A percentile compares a stretch with the other conserved stretches of the same genome.
Conservation (phyloP, 129 eudicot genomes). For the Chrysanthemum makinoi region DNA sequence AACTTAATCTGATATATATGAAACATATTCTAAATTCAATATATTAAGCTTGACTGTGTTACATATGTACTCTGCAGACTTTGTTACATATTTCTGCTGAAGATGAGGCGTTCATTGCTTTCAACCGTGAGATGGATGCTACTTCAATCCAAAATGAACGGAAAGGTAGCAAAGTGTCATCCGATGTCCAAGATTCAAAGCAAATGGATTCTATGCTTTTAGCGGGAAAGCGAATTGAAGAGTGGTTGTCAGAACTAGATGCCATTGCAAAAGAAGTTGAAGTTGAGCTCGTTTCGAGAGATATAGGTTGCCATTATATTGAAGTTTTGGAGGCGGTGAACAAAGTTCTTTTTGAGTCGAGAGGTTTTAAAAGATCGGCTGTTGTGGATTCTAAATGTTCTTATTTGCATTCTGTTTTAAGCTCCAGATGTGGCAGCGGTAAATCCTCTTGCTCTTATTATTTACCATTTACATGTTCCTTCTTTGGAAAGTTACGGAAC, state of each 20-base stretch:
- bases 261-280: slow-evolving; percentile 80
- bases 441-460: slow-evolving; percentile 21
- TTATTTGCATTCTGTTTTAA: slow-evolving; percentile 77
- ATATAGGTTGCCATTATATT: slow-evolving; percentile 79
- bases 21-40: not conserved
- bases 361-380: slow-evolving; percentile 73
- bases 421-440: slow-evolving; percentile 78
- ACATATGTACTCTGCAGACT: slow-evolving; percentile 40
- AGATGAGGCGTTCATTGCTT: slow-evolving; percentile 75
- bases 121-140: slow-evolving; percentile 71
- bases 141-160: slow-evolving; percentile 56
- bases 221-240: slow-evolving; percentile 60
- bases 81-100: slow-evolving; percentile 75
- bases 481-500: not conserved
- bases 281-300: slow-evolving; percentile 74
- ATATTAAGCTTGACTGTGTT: not conserved
- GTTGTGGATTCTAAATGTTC: slow-evolving; percentile 79
- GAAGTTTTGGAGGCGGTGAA: slow-evolving; percentile 91
- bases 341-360: slow-evolving; percentile 63
- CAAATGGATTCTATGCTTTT: slow-evolving; percentile 48
- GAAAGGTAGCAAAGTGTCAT: slow-evolving; percentile 27
- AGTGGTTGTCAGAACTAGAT: slow-evolving; percentile 77
- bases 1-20: not conserved
- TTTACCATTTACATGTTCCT: no score
- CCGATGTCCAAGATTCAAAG: slow-evolving; percentile 39